Conservation (phyloP, 805 yeast genomes). For the Zygotorulaspora florentina region DNA sequence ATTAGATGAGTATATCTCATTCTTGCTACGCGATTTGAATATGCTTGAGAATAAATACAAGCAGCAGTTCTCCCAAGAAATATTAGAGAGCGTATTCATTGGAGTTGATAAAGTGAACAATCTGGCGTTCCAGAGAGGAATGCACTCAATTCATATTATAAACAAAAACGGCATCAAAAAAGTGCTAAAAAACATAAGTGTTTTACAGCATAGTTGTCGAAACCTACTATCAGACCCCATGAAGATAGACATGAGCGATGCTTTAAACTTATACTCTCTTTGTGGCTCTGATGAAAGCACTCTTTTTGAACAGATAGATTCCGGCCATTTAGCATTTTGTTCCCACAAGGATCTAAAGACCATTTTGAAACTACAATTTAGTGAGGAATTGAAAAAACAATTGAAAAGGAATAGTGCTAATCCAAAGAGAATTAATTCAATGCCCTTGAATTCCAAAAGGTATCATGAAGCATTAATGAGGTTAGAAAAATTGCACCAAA, state of each 20-base stretch:
- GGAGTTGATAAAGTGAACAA: conserved; percentile 28
- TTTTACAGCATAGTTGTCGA: conserved; percentile 31
- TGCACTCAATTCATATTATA: conserved; percentile 23
- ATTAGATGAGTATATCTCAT: conserved; percentile 27
- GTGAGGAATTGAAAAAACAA: conserved; percentile 29
- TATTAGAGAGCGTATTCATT: conserved; percentile 21
- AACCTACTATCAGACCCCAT: conserved; percentile 22
- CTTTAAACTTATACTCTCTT: conserved; percentile 22
- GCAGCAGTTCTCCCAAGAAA: conserved; percentile 18
- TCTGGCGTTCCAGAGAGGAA: conserved; percentile 24
- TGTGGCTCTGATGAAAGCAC: conserved; percentile 24
- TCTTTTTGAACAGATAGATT: conserved; percentile 19
- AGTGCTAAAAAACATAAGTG: conserved; percentile 30
- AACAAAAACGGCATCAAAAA: conserved; percentile 33
- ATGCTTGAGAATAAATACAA: conserved; percentile 28
- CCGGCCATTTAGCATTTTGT: conserved; percentile 17
- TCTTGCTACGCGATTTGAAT: conserved; percentile 26
- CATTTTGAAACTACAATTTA: conserved; percentile 30
- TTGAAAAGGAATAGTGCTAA: conserved; percentile 16
- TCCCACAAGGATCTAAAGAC: conserved; percentile 24
- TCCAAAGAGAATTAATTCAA: conserved; percentile 16
- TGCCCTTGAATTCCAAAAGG: conserved; percentile 26
- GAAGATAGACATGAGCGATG: conserved; percentile 22
- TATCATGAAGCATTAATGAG: conserved; percentile 27
- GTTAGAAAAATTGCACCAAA: conserved; percentile 9